phyloP scores from a whole-genome alignment of 73 alveolate species.

The Symbiodinium pilosum region DNA sequence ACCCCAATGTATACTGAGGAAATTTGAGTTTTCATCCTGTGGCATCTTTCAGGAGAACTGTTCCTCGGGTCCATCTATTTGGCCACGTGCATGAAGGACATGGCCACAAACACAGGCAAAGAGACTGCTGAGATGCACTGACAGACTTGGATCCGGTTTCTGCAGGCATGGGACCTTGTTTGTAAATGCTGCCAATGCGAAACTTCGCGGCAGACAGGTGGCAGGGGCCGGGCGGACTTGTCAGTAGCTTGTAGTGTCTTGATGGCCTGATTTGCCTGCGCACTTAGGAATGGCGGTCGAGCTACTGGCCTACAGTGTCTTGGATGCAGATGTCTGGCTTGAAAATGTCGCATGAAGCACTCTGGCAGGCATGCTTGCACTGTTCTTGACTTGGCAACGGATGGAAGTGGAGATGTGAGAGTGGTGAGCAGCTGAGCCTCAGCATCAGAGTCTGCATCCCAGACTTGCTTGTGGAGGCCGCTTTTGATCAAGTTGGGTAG shows the following conservation, averaged over 20 bases:
- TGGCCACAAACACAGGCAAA: background rate
- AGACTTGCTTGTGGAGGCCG: no score
- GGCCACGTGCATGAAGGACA: slow-evolving; percentile 82
- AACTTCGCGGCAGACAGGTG: background rate
- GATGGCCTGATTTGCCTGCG: background rate
- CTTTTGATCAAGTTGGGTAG: no score
- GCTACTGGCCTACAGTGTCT: slow-evolving; percentile 37
- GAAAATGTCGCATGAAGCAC: background rate
- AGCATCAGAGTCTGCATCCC: no score
- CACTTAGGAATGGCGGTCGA: slow-evolving; percentile 46
- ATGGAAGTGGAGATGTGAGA: slow-evolving; percentile 43
- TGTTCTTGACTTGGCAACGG: slow-evolving; percentile 53
- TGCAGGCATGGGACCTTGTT: slow-evolving; percentile 55
- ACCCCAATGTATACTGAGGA: background rate
- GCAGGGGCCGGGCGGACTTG: no score
- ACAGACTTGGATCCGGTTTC: background rate
- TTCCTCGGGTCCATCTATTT: slow-evolving; percentile 77
- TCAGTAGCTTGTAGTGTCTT: background rate
- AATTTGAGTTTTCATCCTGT: no score
- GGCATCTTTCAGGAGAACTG: slow-evolving; percentile 65
- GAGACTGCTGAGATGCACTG: background rate
- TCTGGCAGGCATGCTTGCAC: slow-evolving; percentile 40
- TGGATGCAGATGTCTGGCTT: background rate
- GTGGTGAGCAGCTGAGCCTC: slow-evolving; percentile 27
- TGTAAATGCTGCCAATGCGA: slow-evolving; percentile 68